Evolutionary conservation across 2,329 filamentous ascomycete species (phyloP).

Genomic region (Xylaria sp.): DNA sequence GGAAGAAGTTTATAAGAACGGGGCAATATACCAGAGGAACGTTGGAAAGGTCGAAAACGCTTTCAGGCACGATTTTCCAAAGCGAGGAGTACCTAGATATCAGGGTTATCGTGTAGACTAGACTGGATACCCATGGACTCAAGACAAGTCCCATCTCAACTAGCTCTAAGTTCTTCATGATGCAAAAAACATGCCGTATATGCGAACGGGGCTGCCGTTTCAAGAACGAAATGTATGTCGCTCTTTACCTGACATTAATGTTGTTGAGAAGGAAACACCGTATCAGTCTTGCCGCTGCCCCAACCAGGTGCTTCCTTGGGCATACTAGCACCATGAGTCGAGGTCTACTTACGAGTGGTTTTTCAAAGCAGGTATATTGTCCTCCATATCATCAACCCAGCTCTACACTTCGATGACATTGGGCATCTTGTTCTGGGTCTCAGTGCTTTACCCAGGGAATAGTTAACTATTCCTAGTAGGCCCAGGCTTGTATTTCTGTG

Average conservation of each 20-base stretch:
- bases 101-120: slow-evolving; percentile 12
- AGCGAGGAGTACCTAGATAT: not conserved
- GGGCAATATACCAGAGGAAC: not conserved
- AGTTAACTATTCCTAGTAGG: not conserved
- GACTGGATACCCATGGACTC: slow-evolving; percentile 19
- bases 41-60: not conserved
- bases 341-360: not conserved
- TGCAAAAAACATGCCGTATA: slow-evolving; percentile 2
- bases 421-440: slow-evolving; percentile 23
- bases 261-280: slow-evolving; percentile 14
- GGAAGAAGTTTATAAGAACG: slow-evolving; percentile 6
- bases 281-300: not conserved
- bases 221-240: not conserved
- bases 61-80: slow-evolving; percentile 3
- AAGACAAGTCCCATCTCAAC: slow-evolving; percentile 23
- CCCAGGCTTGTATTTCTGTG: slow-evolving; percentile 21
- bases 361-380: not conserved
- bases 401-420: slow-evolving; percentile 14
- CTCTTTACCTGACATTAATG: slow-evolving; percentile 15
- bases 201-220: not conserved
- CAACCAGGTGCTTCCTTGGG: not conserved
- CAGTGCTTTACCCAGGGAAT: not conserved
- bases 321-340: not conserved
- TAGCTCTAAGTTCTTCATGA: not conserved
- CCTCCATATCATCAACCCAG: slow-evolving; percentile 11